Conservation (phyloP, 2,329 filamentous ascomycete genomes). For the Microdochium nivale region DNA sequence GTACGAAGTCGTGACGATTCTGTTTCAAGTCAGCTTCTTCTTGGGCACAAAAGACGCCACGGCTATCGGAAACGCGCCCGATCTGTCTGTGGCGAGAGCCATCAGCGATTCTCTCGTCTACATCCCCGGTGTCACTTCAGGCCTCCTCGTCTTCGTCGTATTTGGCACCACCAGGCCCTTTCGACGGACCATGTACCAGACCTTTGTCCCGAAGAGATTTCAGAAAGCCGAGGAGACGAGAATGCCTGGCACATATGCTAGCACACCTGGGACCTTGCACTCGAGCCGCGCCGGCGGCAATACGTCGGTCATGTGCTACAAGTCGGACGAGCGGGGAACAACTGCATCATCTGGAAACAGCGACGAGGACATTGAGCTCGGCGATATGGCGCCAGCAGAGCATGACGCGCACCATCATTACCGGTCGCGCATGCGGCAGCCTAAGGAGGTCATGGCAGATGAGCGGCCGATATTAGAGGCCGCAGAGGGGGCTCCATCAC, state of each 20-base stretch:
- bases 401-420: too few species aligned
- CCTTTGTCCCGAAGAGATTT: slow-evolving; percentile 1
- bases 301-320: background rate
- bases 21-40: slow-evolving; percentile 18
- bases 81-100: slow-evolving; percentile 17
- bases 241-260: background rate
- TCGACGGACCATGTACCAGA: slow-evolving; percentile 1
- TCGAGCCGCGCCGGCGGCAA: background rate
- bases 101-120: slow-evolving; percentile 23
- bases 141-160: slow-evolving; percentile 12
- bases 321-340: too few species aligned
- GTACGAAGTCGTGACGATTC: slow-evolving; percentile 24
- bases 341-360: too few species aligned
- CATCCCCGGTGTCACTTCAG: slow-evolving; percentile 16
- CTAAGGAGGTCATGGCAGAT: too few species aligned
- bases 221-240: background rate
- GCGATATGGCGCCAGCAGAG: too few species aligned
- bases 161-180: slow-evolving; percentile 3
- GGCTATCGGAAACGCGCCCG: slow-evolving; percentile 15
- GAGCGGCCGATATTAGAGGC: too few species aligned
- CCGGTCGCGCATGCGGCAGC: too few species aligned
- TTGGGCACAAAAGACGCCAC: slow-evolving; percentile 12
- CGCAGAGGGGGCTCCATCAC: too few species aligned
- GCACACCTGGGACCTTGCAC: background rate
- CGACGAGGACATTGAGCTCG: too few species aligned